Base-by-base conservation (phyloP, 805 yeast species). In the Isabelozyma gotoi region DNA sequence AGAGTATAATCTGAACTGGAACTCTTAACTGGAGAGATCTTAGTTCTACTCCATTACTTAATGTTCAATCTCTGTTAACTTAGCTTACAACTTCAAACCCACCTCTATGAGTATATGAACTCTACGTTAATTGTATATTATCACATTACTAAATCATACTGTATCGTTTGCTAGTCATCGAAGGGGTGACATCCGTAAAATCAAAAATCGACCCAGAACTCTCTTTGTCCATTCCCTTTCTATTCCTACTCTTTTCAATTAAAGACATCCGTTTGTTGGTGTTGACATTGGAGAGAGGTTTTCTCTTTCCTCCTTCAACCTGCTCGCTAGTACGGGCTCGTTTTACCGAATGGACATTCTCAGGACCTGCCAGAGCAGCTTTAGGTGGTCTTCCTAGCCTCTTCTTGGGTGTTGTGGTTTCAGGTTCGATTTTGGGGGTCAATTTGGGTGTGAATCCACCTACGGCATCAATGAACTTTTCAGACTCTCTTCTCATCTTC, bases 401-500 rank as follows among this genome's bases (percentile, higher is more conserved):
- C n/a, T n/a, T n/a, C n/a, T n/a, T n/a, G n/a, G n/a, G n/a, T n/a
- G n/a, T n/a, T n/a, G n/a, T 24, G 29, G 29, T 24, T 3, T n/a
- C n/a, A 14, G 34, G 34, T 3, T 32, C 34, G 7, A 14, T 41
- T 18, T 42, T 24, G 33, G 14, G n/a, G n/a, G n/a, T n/a, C n/a
- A n/a, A n/a, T n/a, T n/a, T 20, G 33, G 36, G 41, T 36, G 31
- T 33, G 33, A 24, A 47, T 55, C 61, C 68, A 6, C 62, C 68
- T 1, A 83, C 80, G 1, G 90, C 90, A 59, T 81, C 87, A 2
- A 79, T 80, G 36, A 82, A 65, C 48, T 74, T 72, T 21, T 69
- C 84, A 0, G 82, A 71, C 27, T 80, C 81, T 50, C 92, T 72
- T 56, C 95, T 76, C 83, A 84, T 74, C 56, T 85, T 86, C 12